phyloP scores from a whole-genome alignment of 2,329 filamentous ascomycete species.

The Pseudogymnoascus sp. region DNA sequence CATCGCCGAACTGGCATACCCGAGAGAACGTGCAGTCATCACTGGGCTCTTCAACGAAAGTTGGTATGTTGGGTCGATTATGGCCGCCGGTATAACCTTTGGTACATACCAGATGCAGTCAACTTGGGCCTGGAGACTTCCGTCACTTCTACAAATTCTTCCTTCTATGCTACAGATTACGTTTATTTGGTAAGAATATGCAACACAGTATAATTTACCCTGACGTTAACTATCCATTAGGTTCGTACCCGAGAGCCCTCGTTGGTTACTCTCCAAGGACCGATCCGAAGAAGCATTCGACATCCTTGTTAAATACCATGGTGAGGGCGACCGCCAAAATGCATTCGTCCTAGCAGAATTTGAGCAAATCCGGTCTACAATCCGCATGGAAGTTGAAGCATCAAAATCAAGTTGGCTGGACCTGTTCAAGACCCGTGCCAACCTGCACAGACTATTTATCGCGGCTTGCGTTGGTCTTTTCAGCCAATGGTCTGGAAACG shows the following conservation, averaged over 20 bases:
- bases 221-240: not conserved
- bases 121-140: conserved; percentile 32
- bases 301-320: conserved; percentile 34
- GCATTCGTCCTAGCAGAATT: conserved; percentile 35
- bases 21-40: conserved; percentile 28
- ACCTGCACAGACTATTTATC: conserved; percentile 44
- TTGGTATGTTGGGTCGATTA: conserved; percentile 30
- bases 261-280: conserved; percentile 28
- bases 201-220: not conserved
- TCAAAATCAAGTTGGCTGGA: conserved; percentile 30
- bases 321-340: conserved; percentile 35
- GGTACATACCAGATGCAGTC: conserved; percentile 30
- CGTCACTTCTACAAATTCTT: conserved; percentile 28
- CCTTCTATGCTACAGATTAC: conserved; percentile 17
- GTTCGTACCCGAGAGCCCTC: conserved; percentile 20
- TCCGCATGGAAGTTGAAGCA: conserved; percentile 28
- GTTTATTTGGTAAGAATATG: conserved; percentile 17
- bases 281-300: conserved; percentile 20
- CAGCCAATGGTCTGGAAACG: conserved; percentile 41
- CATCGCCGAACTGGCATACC: conserved; percentile 33
- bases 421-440: conserved; percentile 36
- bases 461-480: conserved; percentile 42
- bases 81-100: conserved; percentile 32
- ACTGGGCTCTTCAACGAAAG: conserved; percentile 29
- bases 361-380: conserved; percentile 31